Base-by-base conservation (phyloP, 2,329 filamentous ascomycete genomes). In the Exophiala phaeomuriformis region DNA sequence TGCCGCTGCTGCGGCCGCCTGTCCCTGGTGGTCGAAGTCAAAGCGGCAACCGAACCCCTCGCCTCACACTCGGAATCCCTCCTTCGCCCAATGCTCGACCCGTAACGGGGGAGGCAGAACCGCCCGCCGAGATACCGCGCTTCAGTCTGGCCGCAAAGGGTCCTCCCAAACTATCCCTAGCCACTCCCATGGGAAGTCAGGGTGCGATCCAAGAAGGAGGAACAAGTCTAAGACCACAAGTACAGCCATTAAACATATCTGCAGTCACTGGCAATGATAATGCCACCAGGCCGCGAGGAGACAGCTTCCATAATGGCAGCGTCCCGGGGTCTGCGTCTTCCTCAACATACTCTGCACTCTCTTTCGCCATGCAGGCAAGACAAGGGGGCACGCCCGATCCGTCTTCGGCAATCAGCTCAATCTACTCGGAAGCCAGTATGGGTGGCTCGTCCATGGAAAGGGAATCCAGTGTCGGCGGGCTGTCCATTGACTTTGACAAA, bases 21-120 rank as follows among this genome's bases (percentile, higher is more conserved):
- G 84, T 94, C 52, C 86, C 86, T 37, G 87, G 88, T 60, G 77
- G 75, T 61, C 79, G 83, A 63, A 77, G 77, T 59, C 77, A 76
- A 62, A 75, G 77, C 60, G 83, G 81, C 55, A 75, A 78, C 55
- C 79, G 86, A 59, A 77, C 85, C 49, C 89, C 89, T 30, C 83
- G 86, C 64, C 79, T 97, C 54, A 91, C 90, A 42, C 81, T 97
- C 52, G 88, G 90, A 43, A 97, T 97, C 54, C 91, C 91, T 36
- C 84, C 87, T 0, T 95, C 89, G 35, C 88, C 89, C 46, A 91
- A 83, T 71, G 85, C 78, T 58, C 88, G 90, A 69, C 83, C 90
- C 1, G 82, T 93, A 48, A 80, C 79, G 61, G 77, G 75, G 62
- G 70, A 77, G 64, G 72, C 65, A 9, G 70, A 75, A 55, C 66